Base-by-base conservation (phyloP, 441 rosid species). In the Adansonia grandidieri region DNA sequence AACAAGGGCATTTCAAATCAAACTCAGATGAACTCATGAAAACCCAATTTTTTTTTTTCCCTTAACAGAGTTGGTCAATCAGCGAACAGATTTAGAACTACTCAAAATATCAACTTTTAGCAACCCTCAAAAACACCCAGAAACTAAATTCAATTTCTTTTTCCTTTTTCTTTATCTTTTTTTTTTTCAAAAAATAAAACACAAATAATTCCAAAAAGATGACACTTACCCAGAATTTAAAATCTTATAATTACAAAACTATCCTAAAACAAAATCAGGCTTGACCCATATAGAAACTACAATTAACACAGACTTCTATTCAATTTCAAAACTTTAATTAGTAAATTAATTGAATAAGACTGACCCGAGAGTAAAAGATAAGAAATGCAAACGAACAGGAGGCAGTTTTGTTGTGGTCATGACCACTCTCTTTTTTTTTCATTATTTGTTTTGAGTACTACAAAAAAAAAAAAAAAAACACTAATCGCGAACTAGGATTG, bases 211-310 rank as follows among this genome's bases (percentile, higher is more conserved):
- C 50, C 11, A 60, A 73, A 76, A 78, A 62, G 32, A 15, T 17
- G 10, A 67, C 64, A 28, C 37, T 58, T 32, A 14, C 84, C 85
- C 84, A 76, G 80, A 76, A 78, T 48, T 75, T 19, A 78, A 82
- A 47, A 69, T 67, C 77, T 51, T 28, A 10, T 54, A n/a, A 78
- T 22, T 32, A 32, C 37, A 5, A n/a, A 51, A 73, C n/a, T 17
- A 54, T 3, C 53, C 17, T 10, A 53, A 76, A 76, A 53, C 28
- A 73, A 72, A 51, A 54, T 9, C 22, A 54, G 37, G 56, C 51
- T 32, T 6, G 9, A 37, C 51, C 76, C 37, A 24, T 37, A 37
- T 11, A 37, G 15, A 54, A 54, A n/a, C 37, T 17, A 37, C 75
- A 71, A 37, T 57, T 3, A 54, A 54, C 1, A 54, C 24, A 54